These are phyloP conservation scores for Populus trichocarpa DNA, from an alignment of 441 rosid species.

Conservation along the genomic window DNA sequence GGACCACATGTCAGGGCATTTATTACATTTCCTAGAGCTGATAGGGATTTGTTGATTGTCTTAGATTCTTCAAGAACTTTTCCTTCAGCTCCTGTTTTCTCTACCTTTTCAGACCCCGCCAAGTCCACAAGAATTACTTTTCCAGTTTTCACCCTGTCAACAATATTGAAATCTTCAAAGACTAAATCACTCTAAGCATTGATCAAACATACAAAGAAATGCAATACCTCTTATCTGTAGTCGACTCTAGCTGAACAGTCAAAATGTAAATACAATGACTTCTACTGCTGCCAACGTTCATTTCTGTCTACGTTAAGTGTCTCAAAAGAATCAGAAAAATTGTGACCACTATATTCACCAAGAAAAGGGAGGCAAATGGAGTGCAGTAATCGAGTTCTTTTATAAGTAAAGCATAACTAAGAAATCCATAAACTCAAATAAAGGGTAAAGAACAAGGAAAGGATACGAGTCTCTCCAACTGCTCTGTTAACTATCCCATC, in stretches of 20 bases:
- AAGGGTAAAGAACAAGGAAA: slow-evolving; percentile 7
- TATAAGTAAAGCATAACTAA: background rate
- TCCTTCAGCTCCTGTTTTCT: slow-evolving; percentile 97
- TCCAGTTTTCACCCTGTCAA: slow-evolving; percentile 58
- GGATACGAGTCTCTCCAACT: slow-evolving; percentile 88
- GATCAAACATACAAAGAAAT: background rate
- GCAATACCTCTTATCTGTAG: slow-evolving; percentile 46
- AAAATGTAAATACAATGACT: slow-evolving; percentile 82
- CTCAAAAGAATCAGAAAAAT: slow-evolving; percentile 18
- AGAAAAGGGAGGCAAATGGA: background rate
- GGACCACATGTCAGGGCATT: slow-evolving; percentile 76
- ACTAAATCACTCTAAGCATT: background rate
- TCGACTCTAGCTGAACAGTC: slow-evolving; percentile 54
- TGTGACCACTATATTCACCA: background rate
- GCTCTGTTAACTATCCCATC: slow-evolving; percentile 76
- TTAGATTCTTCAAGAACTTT: slow-evolving; percentile 90
- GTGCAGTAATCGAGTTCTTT: background rate
- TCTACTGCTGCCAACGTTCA: slow-evolving; percentile 93
- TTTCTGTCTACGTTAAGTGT: slow-evolving; percentile 53
- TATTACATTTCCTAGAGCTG: slow-evolving; percentile 87
- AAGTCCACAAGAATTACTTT: slow-evolving; percentile 85
- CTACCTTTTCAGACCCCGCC: slow-evolving; percentile 94
- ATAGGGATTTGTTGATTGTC: slow-evolving; percentile 84
- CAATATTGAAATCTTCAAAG: slow-evolving; percentile 12
- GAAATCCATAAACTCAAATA: background rate